These are phyloP conservation scores for Trametopsis cervina DNA, from an alignment of 768 basidiomycete species.

Conservation along the genomic window DNA sequence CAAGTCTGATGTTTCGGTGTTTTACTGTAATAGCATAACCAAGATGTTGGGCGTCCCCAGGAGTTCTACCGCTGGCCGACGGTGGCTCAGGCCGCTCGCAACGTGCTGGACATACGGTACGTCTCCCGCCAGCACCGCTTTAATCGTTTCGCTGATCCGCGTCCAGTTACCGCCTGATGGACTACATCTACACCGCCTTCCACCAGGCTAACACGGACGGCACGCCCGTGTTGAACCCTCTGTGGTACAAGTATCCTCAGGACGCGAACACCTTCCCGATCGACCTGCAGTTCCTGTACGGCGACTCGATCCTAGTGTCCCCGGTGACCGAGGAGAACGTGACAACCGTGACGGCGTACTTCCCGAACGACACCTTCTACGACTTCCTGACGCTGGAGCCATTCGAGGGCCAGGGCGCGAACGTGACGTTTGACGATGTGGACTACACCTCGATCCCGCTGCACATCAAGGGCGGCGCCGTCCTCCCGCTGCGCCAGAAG, in stretches of 20 bases:
- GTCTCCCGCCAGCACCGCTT: constrained; percentile 10
- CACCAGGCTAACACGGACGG: constrained; percentile 50
- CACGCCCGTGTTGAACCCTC: constrained; percentile 57
- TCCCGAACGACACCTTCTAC: constrained; percentile 61
- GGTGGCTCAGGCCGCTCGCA: constrained; percentile 51
- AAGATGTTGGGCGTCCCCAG: constrained; percentile 44
- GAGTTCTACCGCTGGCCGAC: constrained; percentile 63
- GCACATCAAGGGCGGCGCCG: constrained; percentile 50
- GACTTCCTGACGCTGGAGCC: constrained; percentile 47
- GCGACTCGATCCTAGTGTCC: constrained; percentile 58
- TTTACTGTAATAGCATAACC: constrained; percentile 39
- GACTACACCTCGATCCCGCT: constrained; percentile 54
- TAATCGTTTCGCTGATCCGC: neutral
- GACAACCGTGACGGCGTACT: constrained; percentile 53
- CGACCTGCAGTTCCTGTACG: constrained; percentile 67
- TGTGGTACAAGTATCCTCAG: constrained; percentile 63
- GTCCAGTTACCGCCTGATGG: constrained; percentile 56
- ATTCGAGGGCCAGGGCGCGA: constrained; percentile 40
- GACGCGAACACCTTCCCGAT: constrained; percentile 52
- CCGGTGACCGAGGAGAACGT: constrained; percentile 58
- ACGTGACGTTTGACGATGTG: constrained; percentile 38
- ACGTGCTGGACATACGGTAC: constrained; percentile 56
- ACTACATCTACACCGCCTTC: constrained; percentile 69
- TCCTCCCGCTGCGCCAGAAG: constrained; percentile 49
- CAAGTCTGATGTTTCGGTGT: neutral